phyloP scores from a whole-genome alignment of 2,329 filamentous ascomycete species.

The Penicillium italicum region DNA sequence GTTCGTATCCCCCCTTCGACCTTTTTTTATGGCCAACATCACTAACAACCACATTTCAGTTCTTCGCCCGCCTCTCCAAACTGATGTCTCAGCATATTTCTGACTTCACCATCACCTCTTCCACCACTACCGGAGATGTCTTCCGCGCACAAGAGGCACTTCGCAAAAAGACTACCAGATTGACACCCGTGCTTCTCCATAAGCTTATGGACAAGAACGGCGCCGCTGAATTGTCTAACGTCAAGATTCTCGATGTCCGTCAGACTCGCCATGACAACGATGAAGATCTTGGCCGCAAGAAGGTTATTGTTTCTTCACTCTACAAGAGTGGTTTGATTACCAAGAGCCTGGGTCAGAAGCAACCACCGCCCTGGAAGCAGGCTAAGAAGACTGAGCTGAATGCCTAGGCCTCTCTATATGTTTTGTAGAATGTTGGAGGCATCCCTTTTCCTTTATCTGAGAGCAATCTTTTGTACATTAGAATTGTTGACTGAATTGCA shows the following conservation, averaged over 20 bases:
- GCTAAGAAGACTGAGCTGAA: background rate
- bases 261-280: slow-evolving; percentile 70
- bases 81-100: slow-evolving; percentile 73
- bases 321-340: slow-evolving; percentile 59
- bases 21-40: background rate
- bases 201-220: slow-evolving; percentile 52
- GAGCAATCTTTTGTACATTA: slow-evolving; percentile 27
- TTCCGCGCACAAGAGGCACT: slow-evolving; percentile 32
- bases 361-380: background rate
- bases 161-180: slow-evolving; percentile 2
- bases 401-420: slow-evolving; percentile 7
- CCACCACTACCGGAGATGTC: slow-evolving; percentile 54
- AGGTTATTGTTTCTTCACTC: slow-evolving; percentile 72
- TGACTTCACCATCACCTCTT: slow-evolving; percentile 62
- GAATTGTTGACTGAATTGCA: slow-evolving; percentile 12
- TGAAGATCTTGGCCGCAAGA: slow-evolving; percentile 69
- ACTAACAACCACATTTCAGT: slow-evolving; percentile 48
- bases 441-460: slow-evolving; percentile 8
- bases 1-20: slow-evolving; percentile 50
- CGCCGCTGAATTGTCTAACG: slow-evolving; percentile 59
- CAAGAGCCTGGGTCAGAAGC: slow-evolving; percentile 9
- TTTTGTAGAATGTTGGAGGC: background rate
- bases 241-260: slow-evolving; percentile 62
- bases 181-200: slow-evolving; percentile 45
- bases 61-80: slow-evolving; percentile 75